Evolutionary conservation across 805 yeast genomes (phyloP).

Genomic region (Henningerozyma blattae): DNA sequence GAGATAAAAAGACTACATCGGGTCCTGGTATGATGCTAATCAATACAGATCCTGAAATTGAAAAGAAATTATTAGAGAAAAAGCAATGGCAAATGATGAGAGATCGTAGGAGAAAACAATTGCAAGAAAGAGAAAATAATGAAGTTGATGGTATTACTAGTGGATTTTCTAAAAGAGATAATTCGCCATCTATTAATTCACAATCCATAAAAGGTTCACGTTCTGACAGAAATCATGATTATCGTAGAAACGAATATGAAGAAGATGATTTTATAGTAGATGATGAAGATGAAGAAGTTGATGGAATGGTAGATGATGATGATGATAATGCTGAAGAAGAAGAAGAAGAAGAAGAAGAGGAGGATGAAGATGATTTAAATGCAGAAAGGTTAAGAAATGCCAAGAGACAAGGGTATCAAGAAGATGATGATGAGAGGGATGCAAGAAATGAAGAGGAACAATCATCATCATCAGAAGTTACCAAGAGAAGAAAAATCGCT

Average conservation of each 20-base stretch:
- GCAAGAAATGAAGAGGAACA: slow-evolving; percentile 30
- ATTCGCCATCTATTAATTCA: slow-evolving; percentile 2
- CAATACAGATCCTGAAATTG: slow-evolving; percentile 55
- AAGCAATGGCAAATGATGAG: slow-evolving; percentile 51
- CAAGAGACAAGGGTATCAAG: slow-evolving; percentile 42
- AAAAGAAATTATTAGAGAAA: slow-evolving; percentile 55
- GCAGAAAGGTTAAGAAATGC: slow-evolving; percentile 47
- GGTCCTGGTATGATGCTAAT: slow-evolving; percentile 31
- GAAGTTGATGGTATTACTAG: slow-evolving; percentile 34
- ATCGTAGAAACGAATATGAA: slow-evolving; percentile 16
- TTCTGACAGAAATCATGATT: too few relatives aligned
- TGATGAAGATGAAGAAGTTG: slow-evolving; percentile 24
- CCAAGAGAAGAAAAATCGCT: slow-evolving; percentile 21
- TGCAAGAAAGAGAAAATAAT: slow-evolving; percentile 41
- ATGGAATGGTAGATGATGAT: slow-evolving; percentile 16
- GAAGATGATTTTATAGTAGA: slow-evolving; percentile 26
- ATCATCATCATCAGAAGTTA: slow-evolving; percentile 11
- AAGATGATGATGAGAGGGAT: slow-evolving; percentile 16
- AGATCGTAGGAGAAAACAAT: slow-evolving; percentile 52
- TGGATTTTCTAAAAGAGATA: slow-evolving; percentile 7
- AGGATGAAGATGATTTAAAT: slow-evolving; percentile 39
- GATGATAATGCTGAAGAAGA: slow-evolving; percentile 20
- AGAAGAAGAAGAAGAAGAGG: slow-evolving; percentile 33
- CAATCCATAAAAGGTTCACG: slow-evolving; percentile 3
- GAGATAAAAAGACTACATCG: slow-evolving; percentile 23